These are phyloP conservation scores for Teratosphaeria zuluensis DNA, from an alignment of 2,329 filamentous ascomycete species.

Conservation along the genomic window DNA sequence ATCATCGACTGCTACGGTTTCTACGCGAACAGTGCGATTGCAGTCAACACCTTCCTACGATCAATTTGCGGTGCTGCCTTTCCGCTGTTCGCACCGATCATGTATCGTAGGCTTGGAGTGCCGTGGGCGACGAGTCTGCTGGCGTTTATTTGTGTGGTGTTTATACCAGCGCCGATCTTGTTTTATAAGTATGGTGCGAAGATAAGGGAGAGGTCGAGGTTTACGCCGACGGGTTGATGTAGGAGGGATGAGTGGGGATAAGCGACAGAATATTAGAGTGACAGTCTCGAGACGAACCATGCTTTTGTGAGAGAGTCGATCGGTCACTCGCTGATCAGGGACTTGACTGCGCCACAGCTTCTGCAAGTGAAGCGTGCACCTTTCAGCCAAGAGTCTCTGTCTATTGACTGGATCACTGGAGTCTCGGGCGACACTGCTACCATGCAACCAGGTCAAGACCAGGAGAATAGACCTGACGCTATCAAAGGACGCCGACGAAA, in stretches of 20 bases:
- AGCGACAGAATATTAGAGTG: background rate
- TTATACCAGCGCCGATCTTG: constrained; percentile 17
- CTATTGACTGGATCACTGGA: too few relatives aligned
- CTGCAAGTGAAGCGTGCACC: too few relatives aligned
- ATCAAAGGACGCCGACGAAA: too few relatives aligned
- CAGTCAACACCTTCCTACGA: constrained; percentile 28
- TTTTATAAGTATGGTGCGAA: constrained; percentile 19
- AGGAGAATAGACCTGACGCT: too few relatives aligned
- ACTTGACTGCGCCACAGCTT: too few relatives aligned
- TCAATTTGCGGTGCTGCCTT: constrained; percentile 26
- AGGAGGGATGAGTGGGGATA: background rate
- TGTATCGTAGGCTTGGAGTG: constrained; percentile 24
- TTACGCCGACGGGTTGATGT: constrained; percentile 3
- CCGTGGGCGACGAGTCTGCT: constrained; percentile 23
- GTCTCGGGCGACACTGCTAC: too few relatives aligned
- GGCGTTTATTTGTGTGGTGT: constrained; percentile 22
- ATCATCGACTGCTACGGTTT: constrained; percentile 33
- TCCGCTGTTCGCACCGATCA: constrained; percentile 25
- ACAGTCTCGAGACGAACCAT: too few relatives aligned
- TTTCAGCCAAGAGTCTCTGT: too few relatives aligned
- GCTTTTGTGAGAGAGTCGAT: too few relatives aligned
- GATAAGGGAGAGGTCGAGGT: constrained; percentile 15
- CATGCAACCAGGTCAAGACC: too few relatives aligned
- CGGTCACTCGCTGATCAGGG: too few relatives aligned
- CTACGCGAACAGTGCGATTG: constrained; percentile 29